These are phyloP conservation scores for Neurospora pannonica DNA, from an alignment of 495 filamentous ascomycete genomes.

Conservation along the genomic window DNA sequence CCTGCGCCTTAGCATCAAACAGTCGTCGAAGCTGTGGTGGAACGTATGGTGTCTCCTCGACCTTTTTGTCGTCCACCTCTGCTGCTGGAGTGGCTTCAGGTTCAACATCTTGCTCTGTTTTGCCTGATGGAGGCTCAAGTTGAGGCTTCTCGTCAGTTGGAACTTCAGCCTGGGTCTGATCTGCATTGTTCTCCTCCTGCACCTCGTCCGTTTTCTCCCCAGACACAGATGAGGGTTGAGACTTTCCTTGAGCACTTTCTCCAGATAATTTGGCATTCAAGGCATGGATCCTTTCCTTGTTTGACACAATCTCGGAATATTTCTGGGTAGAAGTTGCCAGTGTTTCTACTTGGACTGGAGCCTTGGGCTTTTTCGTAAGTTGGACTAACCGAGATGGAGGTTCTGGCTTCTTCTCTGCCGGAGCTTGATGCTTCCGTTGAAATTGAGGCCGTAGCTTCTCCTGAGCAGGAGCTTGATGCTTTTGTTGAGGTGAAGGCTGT, in stretches of 20 bases:
- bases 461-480: neutral
- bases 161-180: neutral
- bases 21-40: neutral
- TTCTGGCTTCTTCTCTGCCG: neutral
- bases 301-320: neutral
- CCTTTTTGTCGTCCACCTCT: neutral
- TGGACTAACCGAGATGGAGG: neutral
- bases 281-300: neutral
- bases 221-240: neutral
- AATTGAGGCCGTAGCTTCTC: neutral
- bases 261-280: neutral
- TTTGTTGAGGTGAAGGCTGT: neutral
- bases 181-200: neutral
- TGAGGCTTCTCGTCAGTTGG: neutral
- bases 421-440: no score
- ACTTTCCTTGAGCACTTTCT: neutral
- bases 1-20: neutral
- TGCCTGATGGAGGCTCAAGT: neutral
- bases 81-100: neutral
- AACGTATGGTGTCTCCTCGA: neutral
- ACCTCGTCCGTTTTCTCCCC: neutral
- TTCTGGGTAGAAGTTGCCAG: neutral
- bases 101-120: neutral
- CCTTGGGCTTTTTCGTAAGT: neutral
- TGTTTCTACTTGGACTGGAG: neutral